These are phyloP conservation scores for Aphanocladium album DNA, from an alignment of 2,329 filamentous ascomycete genomes.

Conservation along the genomic window DNA sequence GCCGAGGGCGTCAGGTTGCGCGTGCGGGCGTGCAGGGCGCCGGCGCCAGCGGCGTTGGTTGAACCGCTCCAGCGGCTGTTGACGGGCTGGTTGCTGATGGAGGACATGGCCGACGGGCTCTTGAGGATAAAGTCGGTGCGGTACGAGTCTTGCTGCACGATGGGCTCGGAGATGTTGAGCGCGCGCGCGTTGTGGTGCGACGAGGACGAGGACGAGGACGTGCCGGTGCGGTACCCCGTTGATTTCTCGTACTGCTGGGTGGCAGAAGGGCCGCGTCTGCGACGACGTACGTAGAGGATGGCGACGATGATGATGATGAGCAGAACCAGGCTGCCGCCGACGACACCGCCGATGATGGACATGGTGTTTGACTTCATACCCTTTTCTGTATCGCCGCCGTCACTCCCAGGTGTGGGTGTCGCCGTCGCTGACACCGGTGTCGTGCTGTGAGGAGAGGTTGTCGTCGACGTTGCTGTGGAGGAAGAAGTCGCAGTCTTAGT, in stretches of 20 bases:
- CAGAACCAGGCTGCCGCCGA: constrained; percentile 7
- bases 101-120: constrained; percentile 18
- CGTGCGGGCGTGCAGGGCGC: neutral
- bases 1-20: neutral
- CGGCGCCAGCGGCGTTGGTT: constrained; percentile 15
- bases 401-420: neutral
- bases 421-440: neutral
- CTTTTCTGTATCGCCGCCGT: neutral
- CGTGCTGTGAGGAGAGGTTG: neutral
- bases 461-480: constrained; percentile 18
- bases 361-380: constrained; percentile 4
- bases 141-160: constrained; percentile 39
- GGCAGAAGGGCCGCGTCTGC: constrained; percentile 17
- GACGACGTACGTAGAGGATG: constrained; percentile 19
- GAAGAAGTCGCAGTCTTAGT: constrained; percentile 21
- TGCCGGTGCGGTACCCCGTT: constrained; percentile 6
- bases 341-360: constrained; percentile 13
- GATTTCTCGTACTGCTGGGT: constrained; percentile 19
- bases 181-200: neutral
- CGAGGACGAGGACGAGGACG: constrained; percentile 17
- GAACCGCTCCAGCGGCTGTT: constrained; percentile 11
- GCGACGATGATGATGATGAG: constrained; percentile 6
- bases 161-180: constrained; percentile 52
- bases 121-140: constrained; percentile 52
- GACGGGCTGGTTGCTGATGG: constrained; percentile 14